Evolutionary conservation across 768 basidiomycete genomes (phyloP).

Genomic region (Amanita muscaria): DNA sequence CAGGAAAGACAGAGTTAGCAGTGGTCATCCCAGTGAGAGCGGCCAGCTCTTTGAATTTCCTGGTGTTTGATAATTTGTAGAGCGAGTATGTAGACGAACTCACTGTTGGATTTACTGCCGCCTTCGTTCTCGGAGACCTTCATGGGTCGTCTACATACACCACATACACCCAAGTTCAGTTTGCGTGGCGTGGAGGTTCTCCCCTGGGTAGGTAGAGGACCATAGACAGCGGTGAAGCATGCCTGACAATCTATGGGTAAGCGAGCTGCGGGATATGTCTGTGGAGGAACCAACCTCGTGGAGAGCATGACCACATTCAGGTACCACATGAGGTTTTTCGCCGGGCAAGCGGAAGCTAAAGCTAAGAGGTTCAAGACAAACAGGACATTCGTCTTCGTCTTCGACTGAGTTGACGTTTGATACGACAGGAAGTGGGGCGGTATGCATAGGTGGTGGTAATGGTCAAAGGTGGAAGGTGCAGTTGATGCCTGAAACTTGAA

Average conservation of each 20-base stretch:
- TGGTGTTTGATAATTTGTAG: too few relatives aligned
- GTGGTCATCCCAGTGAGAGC: conserved; percentile 83
- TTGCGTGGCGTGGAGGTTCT: conserved; percentile 52
- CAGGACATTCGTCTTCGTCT: conserved; percentile 89
- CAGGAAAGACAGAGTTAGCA: conserved; percentile 49
- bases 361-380: conserved; percentile 91
- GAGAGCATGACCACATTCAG: conserved; percentile 96
- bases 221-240: conserved; percentile 96
- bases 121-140: conserved; percentile 84
- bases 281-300: conserved; percentile 55
- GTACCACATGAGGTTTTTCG: conserved; percentile 95
- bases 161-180: conserved; percentile 88
- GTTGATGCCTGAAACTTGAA: conserved; percentile 20
- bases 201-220: conserved; percentile 60
- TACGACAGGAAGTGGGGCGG: conserved; percentile 65
- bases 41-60: conserved; percentile 97
- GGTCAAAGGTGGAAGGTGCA: conserved; percentile 37
- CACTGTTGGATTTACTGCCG: conserved; percentile 88
- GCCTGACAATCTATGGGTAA: conserved; percentile 43
- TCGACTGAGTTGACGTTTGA: conserved; percentile 53
- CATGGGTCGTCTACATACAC: conserved; percentile 95
- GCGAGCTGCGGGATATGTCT: conserved; percentile 8
- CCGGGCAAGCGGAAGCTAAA: conserved; percentile 90
- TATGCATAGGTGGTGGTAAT: conserved; percentile 52
- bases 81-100: too few relatives aligned